phyloP scores from a whole-genome alignment of 495 filamentous ascomycete species.

The Neurospora sp. region DNA sequence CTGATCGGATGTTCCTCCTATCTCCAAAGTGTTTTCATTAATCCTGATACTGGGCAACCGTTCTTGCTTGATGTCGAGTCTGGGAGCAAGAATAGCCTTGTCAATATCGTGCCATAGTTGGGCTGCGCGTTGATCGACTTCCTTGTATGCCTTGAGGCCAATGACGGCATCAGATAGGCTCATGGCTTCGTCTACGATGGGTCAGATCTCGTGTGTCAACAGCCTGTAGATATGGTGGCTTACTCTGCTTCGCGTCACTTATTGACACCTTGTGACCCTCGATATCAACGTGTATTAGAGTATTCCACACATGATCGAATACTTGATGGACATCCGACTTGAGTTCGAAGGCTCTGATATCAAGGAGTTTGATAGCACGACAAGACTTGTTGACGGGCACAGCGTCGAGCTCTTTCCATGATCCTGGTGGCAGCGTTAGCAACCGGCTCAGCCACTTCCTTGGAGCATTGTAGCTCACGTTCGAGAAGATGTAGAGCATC shows the following conservation, averaged over 20 bases:
- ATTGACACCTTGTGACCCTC: constrained; percentile 40
- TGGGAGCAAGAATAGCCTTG: constrained; percentile 37
- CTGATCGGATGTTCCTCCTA: constrained; percentile 26
- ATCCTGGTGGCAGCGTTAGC: constrained; percentile 20
- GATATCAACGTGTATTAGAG: constrained; percentile 46
- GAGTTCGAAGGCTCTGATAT: constrained; percentile 41
- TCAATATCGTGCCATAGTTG: constrained; percentile 44
- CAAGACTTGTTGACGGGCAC: constrained; percentile 37
- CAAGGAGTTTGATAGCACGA: constrained; percentile 37
- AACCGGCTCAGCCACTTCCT: neutral
- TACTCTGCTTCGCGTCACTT: constrained; percentile 32
- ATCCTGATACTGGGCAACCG: constrained; percentile 24
- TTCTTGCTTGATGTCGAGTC: constrained; percentile 28
- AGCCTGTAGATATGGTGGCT: neutral
- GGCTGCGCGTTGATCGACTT: constrained; percentile 39
- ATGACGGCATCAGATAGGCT: constrained; percentile 36
- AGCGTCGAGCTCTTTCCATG: constrained; percentile 34
- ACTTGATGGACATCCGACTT: constrained; percentile 48
- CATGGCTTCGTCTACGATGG: constrained; percentile 33
- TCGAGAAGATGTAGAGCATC: constrained; percentile 43
- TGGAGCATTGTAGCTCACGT: constrained; percentile 21
- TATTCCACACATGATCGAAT: constrained; percentile 45
- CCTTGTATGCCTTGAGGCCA: constrained; percentile 40
- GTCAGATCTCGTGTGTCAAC: constrained; percentile 15
- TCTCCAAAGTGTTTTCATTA: constrained; percentile 25